Evolutionary conservation across 371 early-diverging fungal genomes (phyloP).

Genomic region (Gilbertella persicaria): DNA sequence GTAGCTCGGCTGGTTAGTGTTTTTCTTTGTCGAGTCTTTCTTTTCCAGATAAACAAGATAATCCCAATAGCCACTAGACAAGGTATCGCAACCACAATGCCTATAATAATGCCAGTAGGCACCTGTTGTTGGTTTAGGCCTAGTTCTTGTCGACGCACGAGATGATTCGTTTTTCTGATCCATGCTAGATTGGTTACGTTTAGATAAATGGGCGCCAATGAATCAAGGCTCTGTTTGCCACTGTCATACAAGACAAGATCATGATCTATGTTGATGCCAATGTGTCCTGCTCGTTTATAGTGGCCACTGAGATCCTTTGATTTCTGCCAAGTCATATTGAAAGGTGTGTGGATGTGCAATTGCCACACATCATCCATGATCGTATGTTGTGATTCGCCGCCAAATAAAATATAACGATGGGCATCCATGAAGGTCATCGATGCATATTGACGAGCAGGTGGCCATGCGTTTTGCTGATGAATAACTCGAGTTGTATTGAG

Average conservation of each 20-base stretch:
- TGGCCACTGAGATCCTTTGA: background rate
- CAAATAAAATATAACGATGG: slow-evolving; percentile 7
- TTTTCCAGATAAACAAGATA: too few species aligned
- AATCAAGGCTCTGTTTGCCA: background rate
- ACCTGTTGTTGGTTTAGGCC: background rate
- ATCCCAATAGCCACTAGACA: too few species aligned
- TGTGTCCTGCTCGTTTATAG: background rate
- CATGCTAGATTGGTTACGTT: background rate
- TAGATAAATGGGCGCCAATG: background rate
- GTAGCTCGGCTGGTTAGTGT: too few species aligned
- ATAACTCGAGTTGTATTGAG: background rate
- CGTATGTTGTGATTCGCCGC: slow-evolving; percentile 5
- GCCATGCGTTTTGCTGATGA: background rate
- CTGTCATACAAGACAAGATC: background rate
- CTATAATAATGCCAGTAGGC: too few species aligned
- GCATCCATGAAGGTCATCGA: slow-evolving; percentile 4
- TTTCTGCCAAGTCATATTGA: slow-evolving; percentile 10
- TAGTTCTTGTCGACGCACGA: background rate
- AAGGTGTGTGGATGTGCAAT: slow-evolving; percentile 5
- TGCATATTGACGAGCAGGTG: slow-evolving; percentile 3
- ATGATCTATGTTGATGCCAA: background rate
- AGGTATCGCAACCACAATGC: too few species aligned
- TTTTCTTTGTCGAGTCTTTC: too few species aligned
- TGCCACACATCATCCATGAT: slow-evolving; percentile 19
- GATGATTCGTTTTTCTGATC: background rate